Conservation (phyloP, 1,284 basidiomycete species). For the Naganishia sp. region DNA sequence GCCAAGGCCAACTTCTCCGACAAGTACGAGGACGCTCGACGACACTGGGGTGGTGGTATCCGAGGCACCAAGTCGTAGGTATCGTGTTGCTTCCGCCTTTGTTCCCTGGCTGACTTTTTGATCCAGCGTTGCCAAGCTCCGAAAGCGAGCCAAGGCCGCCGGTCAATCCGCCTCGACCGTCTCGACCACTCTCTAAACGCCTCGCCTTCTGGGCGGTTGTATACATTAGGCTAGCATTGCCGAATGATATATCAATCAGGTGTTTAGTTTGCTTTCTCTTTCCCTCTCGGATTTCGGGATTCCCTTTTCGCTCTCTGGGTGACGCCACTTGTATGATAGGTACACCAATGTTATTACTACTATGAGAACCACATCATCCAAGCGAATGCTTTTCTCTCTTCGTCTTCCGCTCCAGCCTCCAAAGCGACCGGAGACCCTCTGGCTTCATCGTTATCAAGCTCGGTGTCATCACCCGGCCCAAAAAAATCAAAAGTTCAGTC, state of each 20-base stretch:
- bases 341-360: too few relatives aligned
- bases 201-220: slow-evolving; percentile 10
- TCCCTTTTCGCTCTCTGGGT: neutral
- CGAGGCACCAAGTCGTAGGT: slow-evolving; percentile 78
- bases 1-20: slow-evolving; percentile 98
- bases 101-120: slow-evolving; percentile 39
- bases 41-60: slow-evolving; percentile 93
- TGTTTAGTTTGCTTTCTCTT: slow-evolving; percentile 15
- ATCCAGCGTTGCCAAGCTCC: slow-evolving; percentile 71
- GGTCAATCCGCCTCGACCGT: slow-evolving; percentile 53
- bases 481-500: too few relatives aligned
- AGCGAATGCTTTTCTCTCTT: too few relatives aligned
- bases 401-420: too few relatives aligned
- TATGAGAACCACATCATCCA: too few relatives aligned
- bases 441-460: too few relatives aligned
- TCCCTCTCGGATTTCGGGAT: neutral
- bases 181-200: slow-evolving; percentile 50
- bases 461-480: too few relatives aligned
- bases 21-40: slow-evolving; percentile 89
- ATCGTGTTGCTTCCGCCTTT: neutral
- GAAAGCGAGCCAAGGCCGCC: slow-evolving; percentile 86
- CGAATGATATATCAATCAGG: slow-evolving; percentile 14
- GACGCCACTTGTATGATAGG: slow-evolving; percentile 3
- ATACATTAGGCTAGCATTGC: neutral
- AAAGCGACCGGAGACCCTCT: too few relatives aligned